Conservation (phyloP, 768 basidiomycete genomes). For the Tulasnella calospora region DNA sequence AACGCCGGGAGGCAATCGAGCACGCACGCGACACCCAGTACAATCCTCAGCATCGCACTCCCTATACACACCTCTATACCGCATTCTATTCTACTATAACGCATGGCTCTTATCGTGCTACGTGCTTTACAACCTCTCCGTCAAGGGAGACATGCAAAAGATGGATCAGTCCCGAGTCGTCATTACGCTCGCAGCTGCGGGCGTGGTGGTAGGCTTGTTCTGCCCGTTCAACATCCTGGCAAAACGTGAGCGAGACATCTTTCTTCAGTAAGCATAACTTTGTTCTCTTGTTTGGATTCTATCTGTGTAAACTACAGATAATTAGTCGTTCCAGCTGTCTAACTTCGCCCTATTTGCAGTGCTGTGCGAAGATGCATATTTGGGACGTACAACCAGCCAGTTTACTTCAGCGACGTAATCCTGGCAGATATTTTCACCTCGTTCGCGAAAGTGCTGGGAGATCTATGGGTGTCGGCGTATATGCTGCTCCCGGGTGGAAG, state of each 20-base stretch:
- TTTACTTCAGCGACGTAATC: constrained; percentile 87
- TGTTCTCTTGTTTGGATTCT: neutral
- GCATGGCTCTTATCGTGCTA: constrained; percentile 62
- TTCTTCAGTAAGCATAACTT: constrained; percentile 60
- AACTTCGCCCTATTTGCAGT: constrained; percentile 41
- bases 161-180: constrained; percentile 76
- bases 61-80: constrained; percentile 62
- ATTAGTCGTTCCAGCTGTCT: neutral
- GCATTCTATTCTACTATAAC: constrained; percentile 57
- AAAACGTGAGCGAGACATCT: constrained; percentile 68
- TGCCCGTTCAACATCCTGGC: constrained; percentile 64
- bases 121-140: constrained; percentile 59
- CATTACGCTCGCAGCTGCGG: constrained; percentile 61
- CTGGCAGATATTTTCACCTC: constrained; percentile 95
- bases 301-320: neutral
- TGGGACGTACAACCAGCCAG: constrained; percentile 52
- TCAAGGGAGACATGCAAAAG: constrained; percentile 50
- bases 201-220: constrained; percentile 52
- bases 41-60: constrained; percentile 36
- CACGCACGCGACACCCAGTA: neutral
- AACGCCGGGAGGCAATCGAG: constrained; percentile 11
- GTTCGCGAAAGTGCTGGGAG: constrained; percentile 93
- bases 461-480: constrained; percentile 80
- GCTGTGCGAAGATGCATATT: constrained; percentile 69
- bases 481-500: constrained; percentile 86